Evolutionary conservation across 2,329 filamentous ascomycete genomes (phyloP), one percentile per base, ranked within the genome.

Genomic region (Gliomastix tumulicola): DNA sequence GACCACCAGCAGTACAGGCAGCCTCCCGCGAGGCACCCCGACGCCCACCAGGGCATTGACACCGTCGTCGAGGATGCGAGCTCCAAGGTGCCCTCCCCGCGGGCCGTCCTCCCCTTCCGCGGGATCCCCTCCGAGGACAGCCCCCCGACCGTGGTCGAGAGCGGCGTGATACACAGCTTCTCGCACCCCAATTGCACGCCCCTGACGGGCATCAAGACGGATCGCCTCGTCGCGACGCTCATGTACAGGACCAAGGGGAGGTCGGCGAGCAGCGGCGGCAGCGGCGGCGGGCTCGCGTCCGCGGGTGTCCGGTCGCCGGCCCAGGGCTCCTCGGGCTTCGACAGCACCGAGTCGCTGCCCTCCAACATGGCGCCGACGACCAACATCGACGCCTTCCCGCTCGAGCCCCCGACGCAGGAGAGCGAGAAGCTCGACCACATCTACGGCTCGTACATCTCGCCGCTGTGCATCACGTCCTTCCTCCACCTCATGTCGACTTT

Each of bases 401-500:
- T 80, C 35, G 74, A 82, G 53, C 68, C 74, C 40, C 67, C 76
- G 41, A 66, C 68, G 37, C 59, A 68, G 47, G 68, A 78, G 51
- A 49, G 54, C 12, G 67, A 80, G 57, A 65, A 76, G 38, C 68
- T 81, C 36, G 77, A 82, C 49, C 75, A 79, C 42, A 67, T 82
- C 15, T 82, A 82, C 47, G 78, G 78, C 43, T 78, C 74, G 16
- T 79, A 79, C 49, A 71, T 82, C 50, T 80, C 76, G 15, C 75
- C 77, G 6, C 65, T 82, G 41, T 82, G 78, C 59, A 70, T 80
- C 43, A 76, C 76, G 9, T 77, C 76, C 12, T 82, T 82, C 54
- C 66, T 82, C 17, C 76, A 81, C 50, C 69, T 82, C 41, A 79
- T 82, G 69, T 75, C 75, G 16, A 69, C 67, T 16, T 79, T 82